phyloP scores from a whole-genome alignment of 441 rosid genomes.

The Isatis lusitanica region DNA sequence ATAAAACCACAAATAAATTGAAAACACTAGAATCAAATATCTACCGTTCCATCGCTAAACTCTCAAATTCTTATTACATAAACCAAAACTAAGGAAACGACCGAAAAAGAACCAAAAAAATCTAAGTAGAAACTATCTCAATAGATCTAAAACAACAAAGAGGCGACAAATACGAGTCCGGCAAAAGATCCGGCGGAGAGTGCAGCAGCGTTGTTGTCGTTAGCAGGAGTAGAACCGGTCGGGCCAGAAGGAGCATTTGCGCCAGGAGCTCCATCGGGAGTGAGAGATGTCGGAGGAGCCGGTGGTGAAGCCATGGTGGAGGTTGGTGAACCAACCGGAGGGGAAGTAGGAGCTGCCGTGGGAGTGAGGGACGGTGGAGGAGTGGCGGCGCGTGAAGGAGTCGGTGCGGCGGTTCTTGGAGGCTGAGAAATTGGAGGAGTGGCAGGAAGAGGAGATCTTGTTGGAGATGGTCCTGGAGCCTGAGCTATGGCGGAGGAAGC shows the following conservation, averaged over 20 bases:
- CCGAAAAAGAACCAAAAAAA: neutral
- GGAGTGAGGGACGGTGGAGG: constrained; percentile 39
- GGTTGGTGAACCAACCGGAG: constrained; percentile 43
- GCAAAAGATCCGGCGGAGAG: constrained; percentile 39
- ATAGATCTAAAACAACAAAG: constrained; percentile 35
- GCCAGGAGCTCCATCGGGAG: constrained; percentile 31
- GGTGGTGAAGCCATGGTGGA: constrained; percentile 38
- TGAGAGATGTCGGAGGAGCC: constrained; percentile 39
- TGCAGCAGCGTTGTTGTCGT: constrained; percentile 36
- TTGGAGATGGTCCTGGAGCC: constrained; percentile 63
- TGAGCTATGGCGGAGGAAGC: constrained; percentile 56
- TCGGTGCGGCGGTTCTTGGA: constrained; percentile 34
- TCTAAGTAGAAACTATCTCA: neutral
- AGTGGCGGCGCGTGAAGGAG: constrained; percentile 29
- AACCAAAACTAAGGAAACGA: neutral
- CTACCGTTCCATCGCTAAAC: constrained; percentile 36
- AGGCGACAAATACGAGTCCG: constrained; percentile 36
- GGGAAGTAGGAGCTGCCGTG: constrained; percentile 37
- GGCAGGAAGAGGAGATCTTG: constrained; percentile 42
- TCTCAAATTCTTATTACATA: constrained; percentile 23
- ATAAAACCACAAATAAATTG: neutral
- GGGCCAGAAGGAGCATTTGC: constrained; percentile 23
- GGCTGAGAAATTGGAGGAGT: constrained; percentile 41
- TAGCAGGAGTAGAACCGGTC: neutral
- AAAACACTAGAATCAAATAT: constrained; percentile 10